Evolutionary conservation across 225 moss, liverwort and hornwort species (phyloP).

Genomic region (Polytrichum formosum): DNA sequence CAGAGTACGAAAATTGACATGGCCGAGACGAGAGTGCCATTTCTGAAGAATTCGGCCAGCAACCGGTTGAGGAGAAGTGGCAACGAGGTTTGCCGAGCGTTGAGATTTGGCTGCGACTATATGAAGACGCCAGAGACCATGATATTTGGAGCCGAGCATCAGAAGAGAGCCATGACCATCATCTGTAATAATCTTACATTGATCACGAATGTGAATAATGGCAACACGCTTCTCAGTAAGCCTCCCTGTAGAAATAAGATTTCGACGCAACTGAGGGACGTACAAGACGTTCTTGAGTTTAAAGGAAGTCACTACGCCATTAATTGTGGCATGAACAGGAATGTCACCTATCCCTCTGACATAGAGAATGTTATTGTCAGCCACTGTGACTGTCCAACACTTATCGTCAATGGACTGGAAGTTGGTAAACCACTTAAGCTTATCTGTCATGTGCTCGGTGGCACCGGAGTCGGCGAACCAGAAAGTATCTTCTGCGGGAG

Average conservation of each 20-base stretch:
- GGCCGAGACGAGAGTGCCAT: not conserved
- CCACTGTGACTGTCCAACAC: not conserved
- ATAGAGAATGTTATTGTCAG: not conserved
- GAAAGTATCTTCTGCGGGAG: too few relatives aligned
- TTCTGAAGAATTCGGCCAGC: not conserved
- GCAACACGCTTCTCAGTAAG: not conserved
- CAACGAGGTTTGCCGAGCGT: not conserved
- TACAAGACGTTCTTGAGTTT: slow-evolving; percentile 10
- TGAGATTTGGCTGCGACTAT: not conserved
- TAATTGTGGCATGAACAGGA: not conserved
- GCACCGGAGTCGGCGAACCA: not conserved
- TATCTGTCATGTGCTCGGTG: slow-evolving; percentile 5
- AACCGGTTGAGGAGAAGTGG: not conserved
- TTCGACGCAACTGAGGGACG: not conserved
- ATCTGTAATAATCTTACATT: not conserved
- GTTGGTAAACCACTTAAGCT: not conserved
- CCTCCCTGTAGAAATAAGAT: not conserved
- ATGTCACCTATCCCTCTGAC: slow-evolving; percentile 7
- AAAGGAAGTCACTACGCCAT: not conserved
- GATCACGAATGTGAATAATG: not conserved
- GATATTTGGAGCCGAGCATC: not conserved
- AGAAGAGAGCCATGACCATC: not conserved
- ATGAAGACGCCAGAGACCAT: not conserved
- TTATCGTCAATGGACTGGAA: not conserved
- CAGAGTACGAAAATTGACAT: not conserved